Evolutionary conservation across 805 yeast species (phyloP), one percentile per base, ranked within the genome.

Genomic region (Maudiozyma bulderi): DNA sequence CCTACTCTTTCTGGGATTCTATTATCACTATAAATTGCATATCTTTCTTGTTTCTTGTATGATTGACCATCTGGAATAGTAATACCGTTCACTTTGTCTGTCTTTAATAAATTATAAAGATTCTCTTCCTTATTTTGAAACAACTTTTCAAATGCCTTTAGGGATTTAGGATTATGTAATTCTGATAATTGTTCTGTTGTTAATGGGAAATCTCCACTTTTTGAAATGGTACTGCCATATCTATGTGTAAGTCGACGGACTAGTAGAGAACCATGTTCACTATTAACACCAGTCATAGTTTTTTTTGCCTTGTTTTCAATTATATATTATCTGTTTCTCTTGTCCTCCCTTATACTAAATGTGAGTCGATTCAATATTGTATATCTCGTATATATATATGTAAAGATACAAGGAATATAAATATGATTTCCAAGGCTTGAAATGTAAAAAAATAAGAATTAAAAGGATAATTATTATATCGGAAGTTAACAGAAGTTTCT

Each of bases 1-100:
- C 83, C 74, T n/a, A 77, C 71, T 55, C 77, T 77, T 50, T 78
- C 82, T 0, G 98, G 98, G 15, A 93, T 65, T 28, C 60, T 65
- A 62, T 93, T 93, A 14, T 65, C 68, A 28, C 95, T 96, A 64
- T 78, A 93, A 6, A 64, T 67, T n/a, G 50, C 35, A 34, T 40
- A 57, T 14, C 67, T 49, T 9, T 41, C 40, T 26, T 58, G 46
- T 6, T 33, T 8, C 11, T 34, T 43, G 39, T 50, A 51, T 28
- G 52, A 40, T 34, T 28, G 43, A 30, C 38, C 38, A 34, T 47
- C 49, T 13, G 37, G 33, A 15, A 46, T 35, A 29, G 51, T 47
- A 9, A 66, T 57, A 28, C 70, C 70, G 1, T 49, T 38, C 6
- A 10, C 10, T 7, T 38, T 37, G 44, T 61, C 58, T 0, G 69